A percentile compares a stretch with the other conserved stretches of the same genome.
Conservation (phyloP, 176 grass and related monocot genomes). For the Bolboschoenus planiculmis region DNA sequence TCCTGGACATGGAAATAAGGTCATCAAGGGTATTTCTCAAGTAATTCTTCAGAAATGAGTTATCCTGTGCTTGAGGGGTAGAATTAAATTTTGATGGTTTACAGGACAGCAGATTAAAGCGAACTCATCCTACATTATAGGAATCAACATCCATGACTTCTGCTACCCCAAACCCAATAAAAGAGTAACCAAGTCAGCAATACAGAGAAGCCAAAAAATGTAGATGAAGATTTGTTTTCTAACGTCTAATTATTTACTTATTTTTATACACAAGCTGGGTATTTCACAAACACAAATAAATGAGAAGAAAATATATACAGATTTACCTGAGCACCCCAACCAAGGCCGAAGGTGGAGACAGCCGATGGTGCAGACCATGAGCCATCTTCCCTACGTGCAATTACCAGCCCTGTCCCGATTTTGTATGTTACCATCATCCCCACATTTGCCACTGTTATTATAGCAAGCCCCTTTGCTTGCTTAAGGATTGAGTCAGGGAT, state of each 20-base stretch:
- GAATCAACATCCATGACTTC: background rate
- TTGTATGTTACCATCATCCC: slow-evolving; percentile 80
- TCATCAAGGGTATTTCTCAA: background rate
- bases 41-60: background rate
- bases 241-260: background rate
- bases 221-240: background rate
- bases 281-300: background rate
- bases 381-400: slow-evolving; percentile 68
- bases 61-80: background rate
- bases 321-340: slow-evolving; percentile 85
- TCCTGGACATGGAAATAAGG: background rate
- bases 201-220: background rate
- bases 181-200: background rate
- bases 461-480: slow-evolving; percentile 80
- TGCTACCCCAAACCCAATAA: background rate
- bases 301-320: slow-evolving; percentile 17
- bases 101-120: background rate
- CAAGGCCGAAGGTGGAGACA: slow-evolving; percentile 73
- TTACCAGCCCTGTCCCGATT: slow-evolving; percentile 76
- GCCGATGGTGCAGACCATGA: slow-evolving; percentile 94
- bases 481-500: slow-evolving; percentile 78
- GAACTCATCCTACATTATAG: background rate
- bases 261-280: background rate
- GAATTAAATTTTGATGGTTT: background rate
- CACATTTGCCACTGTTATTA: slow-evolving; percentile 69